Evolutionary conservation across 2,329 filamentous ascomycete genomes (phyloP), one percentile per base, ranked within the genome.

Genomic region (Gnomoniopsis sp.): DNA sequence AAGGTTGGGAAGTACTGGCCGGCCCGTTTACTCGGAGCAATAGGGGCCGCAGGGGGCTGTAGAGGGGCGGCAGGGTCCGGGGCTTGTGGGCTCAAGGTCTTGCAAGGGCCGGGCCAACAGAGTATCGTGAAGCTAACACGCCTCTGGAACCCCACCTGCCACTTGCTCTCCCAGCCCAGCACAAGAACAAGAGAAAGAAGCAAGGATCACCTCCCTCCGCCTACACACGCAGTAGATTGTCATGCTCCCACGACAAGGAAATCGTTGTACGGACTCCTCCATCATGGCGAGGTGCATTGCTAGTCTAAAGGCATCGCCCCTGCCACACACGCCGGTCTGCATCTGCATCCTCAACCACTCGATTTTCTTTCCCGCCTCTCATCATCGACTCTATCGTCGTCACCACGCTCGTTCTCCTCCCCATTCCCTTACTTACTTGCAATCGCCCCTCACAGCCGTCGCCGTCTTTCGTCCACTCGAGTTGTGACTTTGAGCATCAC

Each of bases 281-380:
- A 8, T 41, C 36, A 33, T 44, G 33, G 48, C 48, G 49, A 41
- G 49, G 50, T 38, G 23, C 14, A 52, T 41, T 30, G 26, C 43
- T 19, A 21, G 41, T 48, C 50, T 53, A 47, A 55, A 50, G 47
- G 23, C 51, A 49, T 34, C 3, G 44, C 50, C 57, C 57, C 51
- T 55, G 49, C 49, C 48, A 38, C 55, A 57, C 55, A 26, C n/a
- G n/a, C 3, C 14, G 30, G 44, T 41, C 46, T 46, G 23, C 8
- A 36, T 49, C 36, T 21, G n/a, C 30, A n/a, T 26, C 48, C 44
- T 33, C 36, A 46, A 41, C 36, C 26, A 58, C 44, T 46, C 50
- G 14, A 46, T 21, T 43, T 48, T 44, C 50, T 46, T 58, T 46
- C 26, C 26, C 26, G 26, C 48, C 49, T 54, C 26, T 38, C 19